phyloP scores from a whole-genome alignment of 441 rosid genomes.

The Syzygium syzygioides region DNA sequence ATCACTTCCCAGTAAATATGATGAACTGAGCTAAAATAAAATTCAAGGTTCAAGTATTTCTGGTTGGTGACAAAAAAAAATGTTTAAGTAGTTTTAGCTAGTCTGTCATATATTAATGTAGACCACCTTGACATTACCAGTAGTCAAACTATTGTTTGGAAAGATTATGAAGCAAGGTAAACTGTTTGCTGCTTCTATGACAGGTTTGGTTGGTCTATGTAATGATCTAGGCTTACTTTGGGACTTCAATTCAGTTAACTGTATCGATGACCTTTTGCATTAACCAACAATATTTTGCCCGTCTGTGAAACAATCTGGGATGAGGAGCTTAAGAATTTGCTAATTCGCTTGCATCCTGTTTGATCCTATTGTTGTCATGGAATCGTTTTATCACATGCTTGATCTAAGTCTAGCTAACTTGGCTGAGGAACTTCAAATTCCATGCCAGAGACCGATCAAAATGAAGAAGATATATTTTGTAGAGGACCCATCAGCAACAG shows the following conservation, averaged over 20 bases:
- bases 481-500: too few relatives aligned
- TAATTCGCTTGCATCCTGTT: not conserved
- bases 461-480: too few relatives aligned
- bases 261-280: not conserved
- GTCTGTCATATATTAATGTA: too few relatives aligned
- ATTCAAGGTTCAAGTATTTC: too few relatives aligned
- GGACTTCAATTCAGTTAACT: not conserved
- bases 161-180: too few relatives aligned
- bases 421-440: too few relatives aligned
- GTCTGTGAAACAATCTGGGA: not conserved
- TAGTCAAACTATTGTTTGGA: too few relatives aligned
- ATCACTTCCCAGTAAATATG: not conserved
- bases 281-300: not conserved
- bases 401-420: too few relatives aligned
- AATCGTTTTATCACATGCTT: not conserved
- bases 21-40: not conserved
- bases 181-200: accelerated
- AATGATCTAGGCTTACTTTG: not conserved
- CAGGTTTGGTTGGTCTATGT: not conserved
- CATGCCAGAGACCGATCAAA: too few relatives aligned
- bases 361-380: not conserved
- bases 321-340: not conserved
- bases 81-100: too few relatives aligned
- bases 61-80: too few relatives aligned
- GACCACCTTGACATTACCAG: too few relatives aligned